These are phyloP conservation scores for Pseudognaphalium luteoalbum DNA, from an alignment of 129 eudicot species.

Conservation along the genomic window DNA sequence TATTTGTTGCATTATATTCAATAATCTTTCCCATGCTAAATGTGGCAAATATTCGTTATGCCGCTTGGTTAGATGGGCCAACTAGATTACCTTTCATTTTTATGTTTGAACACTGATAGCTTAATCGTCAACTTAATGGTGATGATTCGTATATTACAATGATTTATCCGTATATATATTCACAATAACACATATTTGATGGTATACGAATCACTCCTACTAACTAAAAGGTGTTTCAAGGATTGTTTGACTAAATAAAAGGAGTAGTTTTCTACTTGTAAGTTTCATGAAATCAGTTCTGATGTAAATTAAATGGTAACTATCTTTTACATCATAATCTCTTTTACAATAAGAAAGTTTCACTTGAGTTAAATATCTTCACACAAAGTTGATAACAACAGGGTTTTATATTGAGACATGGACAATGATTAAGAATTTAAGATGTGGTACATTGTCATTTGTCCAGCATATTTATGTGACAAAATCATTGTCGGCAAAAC, in stretches of 20 bases:
- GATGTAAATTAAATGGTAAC: too few species aligned
- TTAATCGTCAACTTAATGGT: background rate
- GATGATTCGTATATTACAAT: too few species aligned
- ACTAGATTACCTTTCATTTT: constrained; percentile 9
- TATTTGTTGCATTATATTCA: constrained; percentile 6
- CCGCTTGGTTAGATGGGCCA: constrained; percentile 14
- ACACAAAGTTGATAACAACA: background rate
- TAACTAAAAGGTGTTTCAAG: background rate
- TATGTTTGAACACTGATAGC: constrained; percentile 22
- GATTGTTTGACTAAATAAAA: too few species aligned
- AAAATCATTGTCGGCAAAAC: background rate
- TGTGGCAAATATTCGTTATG: constrained; percentile 25
- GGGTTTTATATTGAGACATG: background rate
- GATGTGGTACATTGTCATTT: background rate
- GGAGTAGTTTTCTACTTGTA: too few species aligned
- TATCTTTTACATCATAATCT: too few species aligned
- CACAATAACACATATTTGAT: too few species aligned
- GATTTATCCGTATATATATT: too few species aligned
- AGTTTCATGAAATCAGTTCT: too few species aligned
- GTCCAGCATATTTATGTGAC: background rate
- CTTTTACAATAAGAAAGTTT: background rate
- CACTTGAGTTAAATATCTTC: background rate
- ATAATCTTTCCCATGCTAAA: constrained; percentile 14
- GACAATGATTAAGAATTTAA: background rate
- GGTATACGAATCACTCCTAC: too few species aligned